phyloP scores from a whole-genome alignment of 768 basidiomycete genomes.

The Leccinum olivaceopallidum region DNA sequence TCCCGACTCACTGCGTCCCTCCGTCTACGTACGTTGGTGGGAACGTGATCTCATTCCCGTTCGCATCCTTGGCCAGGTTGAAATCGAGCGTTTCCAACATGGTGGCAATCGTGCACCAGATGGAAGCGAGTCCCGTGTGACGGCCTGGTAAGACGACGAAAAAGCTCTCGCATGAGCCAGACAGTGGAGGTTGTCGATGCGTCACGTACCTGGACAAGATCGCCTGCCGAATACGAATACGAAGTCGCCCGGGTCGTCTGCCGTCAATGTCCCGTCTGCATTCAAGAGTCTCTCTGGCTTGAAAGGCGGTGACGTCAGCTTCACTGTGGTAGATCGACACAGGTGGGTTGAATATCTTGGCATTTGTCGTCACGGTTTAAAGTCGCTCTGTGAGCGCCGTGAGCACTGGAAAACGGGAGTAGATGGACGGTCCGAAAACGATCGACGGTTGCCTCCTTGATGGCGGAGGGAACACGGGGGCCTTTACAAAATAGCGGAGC shows the following conservation, averaged over 20 bases:
- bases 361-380: too few relatives aligned
- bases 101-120: not conserved
- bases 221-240: not conserved
- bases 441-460: too few relatives aligned
- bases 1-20: not conserved
- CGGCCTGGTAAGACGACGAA: not conserved
- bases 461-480: too few relatives aligned
- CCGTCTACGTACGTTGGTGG: not conserved
- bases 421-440: too few relatives aligned
- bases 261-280: not conserved
- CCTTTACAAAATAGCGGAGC: too few relatives aligned
- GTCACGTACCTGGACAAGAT: not conserved
- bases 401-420: too few relatives aligned
- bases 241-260: not conserved
- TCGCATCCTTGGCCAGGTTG: not conserved
- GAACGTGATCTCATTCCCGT: not conserved
- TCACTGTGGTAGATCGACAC: too few relatives aligned
- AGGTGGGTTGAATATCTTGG: too few relatives aligned
- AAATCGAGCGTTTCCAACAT: not conserved
- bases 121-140: not conserved
- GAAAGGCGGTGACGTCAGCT: not conserved
- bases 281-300: constrained; percentile 13
- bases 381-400: too few relatives aligned
- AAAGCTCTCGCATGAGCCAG: not conserved
- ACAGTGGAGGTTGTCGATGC: not conserved